phyloP scores from a whole-genome alignment of 257 asterid genomes.

The Primulina tabacum region DNA sequence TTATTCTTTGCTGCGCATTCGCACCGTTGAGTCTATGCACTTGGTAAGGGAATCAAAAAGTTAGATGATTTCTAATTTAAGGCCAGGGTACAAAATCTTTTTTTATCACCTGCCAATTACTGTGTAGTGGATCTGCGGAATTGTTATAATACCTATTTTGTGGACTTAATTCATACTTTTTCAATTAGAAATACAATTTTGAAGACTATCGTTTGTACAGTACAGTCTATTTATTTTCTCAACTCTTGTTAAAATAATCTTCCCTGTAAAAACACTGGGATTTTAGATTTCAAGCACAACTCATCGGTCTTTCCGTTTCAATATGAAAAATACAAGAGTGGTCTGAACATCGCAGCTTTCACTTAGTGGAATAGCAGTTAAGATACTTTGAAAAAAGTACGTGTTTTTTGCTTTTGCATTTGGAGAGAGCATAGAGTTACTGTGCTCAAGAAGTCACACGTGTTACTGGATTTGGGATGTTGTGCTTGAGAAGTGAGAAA shows the following conservation, averaged over 20 bases:
- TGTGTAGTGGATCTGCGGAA: neutral
- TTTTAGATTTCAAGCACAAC: neutral
- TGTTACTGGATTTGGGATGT: neutral
- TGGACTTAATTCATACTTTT: neutral
- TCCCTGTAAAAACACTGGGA: neutral
- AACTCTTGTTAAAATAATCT: neutral
- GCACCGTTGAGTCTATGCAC: conserved; percentile 3
- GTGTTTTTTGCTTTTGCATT: neutral
- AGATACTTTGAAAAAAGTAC: neutral
- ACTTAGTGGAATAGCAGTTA: neutral
- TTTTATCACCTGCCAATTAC: neutral
- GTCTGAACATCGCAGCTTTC: neutral
- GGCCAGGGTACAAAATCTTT: neutral
- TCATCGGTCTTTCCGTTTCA: neutral
- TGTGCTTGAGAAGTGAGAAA: neutral
- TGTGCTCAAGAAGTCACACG: neutral
- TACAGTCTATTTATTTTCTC: neutral
- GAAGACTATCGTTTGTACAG: neutral
- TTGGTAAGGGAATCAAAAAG: neutral
- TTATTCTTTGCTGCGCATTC: conserved; percentile 10
- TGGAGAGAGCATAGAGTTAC: neutral
- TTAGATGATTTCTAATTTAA: neutral
- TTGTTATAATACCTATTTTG: neutral
- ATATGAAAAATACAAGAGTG: conserved; percentile 1
- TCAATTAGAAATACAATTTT: too few relatives aligned